phyloP scores from a whole-genome alignment of 192 early-diverging fungal genomes.

The Kickxella alabastrina region DNA sequence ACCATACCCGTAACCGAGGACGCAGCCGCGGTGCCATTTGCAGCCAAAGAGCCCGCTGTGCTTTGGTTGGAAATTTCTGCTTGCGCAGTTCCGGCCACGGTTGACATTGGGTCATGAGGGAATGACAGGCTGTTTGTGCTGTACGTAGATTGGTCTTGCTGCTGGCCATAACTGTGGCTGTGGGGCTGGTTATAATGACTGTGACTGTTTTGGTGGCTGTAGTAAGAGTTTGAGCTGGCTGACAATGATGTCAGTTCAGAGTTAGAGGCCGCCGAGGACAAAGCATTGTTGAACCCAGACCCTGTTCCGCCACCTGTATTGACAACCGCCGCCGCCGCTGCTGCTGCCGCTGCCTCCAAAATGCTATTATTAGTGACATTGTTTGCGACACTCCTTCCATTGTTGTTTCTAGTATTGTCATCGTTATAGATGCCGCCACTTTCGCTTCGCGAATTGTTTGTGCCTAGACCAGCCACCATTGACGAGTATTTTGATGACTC shows the following conservation, averaged over 20 bases:
- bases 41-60: slow-evolving; percentile 2
- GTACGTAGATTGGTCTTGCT: slow-evolving; percentile 8
- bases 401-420: neutral
- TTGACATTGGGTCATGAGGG: slow-evolving; percentile 4
- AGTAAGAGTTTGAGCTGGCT: slow-evolving; percentile 3
- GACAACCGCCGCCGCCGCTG: slow-evolving; percentile 28
- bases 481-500: slow-evolving; percentile 35
- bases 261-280: slow-evolving; percentile 4
- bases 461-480: slow-evolving; percentile 17
- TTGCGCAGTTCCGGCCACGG: slow-evolving; percentile 1
- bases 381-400: neutral
- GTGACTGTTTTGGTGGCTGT: neutral
- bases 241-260: slow-evolving; percentile 5
- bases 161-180: slow-evolving; percentile 5
- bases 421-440: slow-evolving; percentile 3
- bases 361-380: slow-evolving; percentile 12
- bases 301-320: neutral
- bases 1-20: neutral
- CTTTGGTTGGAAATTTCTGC: neutral
- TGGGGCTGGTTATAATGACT: slow-evolving; percentile 6
- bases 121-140: slow-evolving; percentile 15
- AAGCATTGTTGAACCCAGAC: slow-evolving; percentile 5
- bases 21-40: slow-evolving; percentile 3
- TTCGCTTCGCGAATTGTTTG: slow-evolving; percentile 7
- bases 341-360: slow-evolving; percentile 25